Conservation (phyloP, 148 eudicot genomes). For the Rhododendron ovatum region DNA sequence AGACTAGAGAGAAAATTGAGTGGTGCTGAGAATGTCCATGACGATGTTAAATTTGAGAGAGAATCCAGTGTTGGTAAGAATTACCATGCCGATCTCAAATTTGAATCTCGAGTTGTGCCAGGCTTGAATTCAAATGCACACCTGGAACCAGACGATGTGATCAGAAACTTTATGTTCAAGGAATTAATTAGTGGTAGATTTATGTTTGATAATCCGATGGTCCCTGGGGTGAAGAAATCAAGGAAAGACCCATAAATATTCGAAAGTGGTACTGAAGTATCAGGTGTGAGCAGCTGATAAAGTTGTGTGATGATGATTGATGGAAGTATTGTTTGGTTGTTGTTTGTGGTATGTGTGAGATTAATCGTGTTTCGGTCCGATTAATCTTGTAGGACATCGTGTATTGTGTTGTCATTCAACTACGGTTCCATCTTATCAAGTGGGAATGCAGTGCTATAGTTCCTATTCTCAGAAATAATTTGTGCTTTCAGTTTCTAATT, state of each 20-base stretch:
- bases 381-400: no score
- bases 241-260: background rate
- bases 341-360: background rate
- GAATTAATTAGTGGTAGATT: background rate
- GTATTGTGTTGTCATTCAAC: no score
- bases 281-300: background rate
- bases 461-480: no score
- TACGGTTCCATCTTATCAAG: no score
- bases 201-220: background rate
- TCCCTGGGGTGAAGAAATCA: background rate
- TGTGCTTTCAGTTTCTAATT: no score
- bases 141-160: conserved; percentile 2
- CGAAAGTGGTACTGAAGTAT: background rate
- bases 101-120: background rate
- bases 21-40: background rate
- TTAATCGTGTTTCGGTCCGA: no score
- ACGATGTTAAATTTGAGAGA: background rate
- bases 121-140: background rate
- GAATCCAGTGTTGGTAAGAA: background rate
- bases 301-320: background rate
- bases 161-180: conserved; percentile 1
- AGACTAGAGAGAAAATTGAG: background rate
- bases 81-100: background rate
- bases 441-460: no score
- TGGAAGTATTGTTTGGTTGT: background rate